Conservation (phyloP, 2,329 filamentous ascomycete genomes). For the Pestalotiopsis sp. region DNA sequence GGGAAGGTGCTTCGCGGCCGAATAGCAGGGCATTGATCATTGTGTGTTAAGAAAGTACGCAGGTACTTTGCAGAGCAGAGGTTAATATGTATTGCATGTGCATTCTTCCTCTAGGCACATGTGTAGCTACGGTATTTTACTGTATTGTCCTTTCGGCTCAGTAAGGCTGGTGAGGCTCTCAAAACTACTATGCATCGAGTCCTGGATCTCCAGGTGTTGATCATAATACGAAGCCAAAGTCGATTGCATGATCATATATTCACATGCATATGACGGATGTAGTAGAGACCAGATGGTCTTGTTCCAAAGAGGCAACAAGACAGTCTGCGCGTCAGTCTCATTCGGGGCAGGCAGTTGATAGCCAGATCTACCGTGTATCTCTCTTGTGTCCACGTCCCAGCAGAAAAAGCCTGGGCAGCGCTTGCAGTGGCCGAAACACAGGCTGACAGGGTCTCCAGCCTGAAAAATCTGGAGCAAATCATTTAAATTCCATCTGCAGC, state of each 20-base stretch:
- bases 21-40: not conserved
- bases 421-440: slow-evolving; percentile 9
- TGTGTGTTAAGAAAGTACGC: no score
- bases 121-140: not conserved
- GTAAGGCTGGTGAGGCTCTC: not conserved
- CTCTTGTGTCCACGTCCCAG: not conserved
- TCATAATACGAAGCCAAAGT: not conserved
- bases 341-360: not conserved
- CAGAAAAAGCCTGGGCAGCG: not conserved
- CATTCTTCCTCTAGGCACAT: not conserved
- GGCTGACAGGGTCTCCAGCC: not conserved
- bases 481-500: not conserved
- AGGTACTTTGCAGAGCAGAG: not conserved
- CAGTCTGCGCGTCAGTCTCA: not conserved
- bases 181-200: no score
- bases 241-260: not conserved
- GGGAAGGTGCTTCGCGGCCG: slow-evolving; percentile 8
- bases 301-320: not conserved
- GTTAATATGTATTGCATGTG: not conserved
- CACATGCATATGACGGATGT: not conserved
- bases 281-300: not conserved
- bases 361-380: not conserved
- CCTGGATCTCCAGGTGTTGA: not conserved
- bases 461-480: slow-evolving; percentile 6
- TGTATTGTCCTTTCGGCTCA: not conserved